Percentiles rank a stretch among this genome's conserved stretches.
These are phyloP conservation scores for Colletotrichum sp. DNA, from an alignment of 2,329 filamentous ascomycete species.

Conservation along the genomic window DNA sequence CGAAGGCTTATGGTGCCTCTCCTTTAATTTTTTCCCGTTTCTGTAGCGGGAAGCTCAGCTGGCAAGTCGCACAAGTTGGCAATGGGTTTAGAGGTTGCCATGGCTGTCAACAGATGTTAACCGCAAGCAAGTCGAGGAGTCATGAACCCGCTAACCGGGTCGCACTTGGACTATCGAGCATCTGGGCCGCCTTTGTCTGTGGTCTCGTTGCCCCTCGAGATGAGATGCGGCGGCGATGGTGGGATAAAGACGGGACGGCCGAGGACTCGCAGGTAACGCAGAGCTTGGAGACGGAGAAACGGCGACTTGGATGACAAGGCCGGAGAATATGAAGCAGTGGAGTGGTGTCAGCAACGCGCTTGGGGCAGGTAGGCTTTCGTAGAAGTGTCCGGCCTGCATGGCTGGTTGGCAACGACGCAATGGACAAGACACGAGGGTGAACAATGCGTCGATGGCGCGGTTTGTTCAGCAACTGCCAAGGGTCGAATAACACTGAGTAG, in stretches of 20 bases:
- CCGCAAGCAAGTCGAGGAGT: not conserved
- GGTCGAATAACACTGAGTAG: not conserved
- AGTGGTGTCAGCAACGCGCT: not conserved
- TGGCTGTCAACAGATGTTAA: not conserved
- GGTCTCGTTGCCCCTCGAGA: not conserved
- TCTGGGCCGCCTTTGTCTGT: constrained; percentile 1
- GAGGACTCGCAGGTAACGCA: not conserved
- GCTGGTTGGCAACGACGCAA: not conserved
- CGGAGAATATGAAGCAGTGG: not conserved
- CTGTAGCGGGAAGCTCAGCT: constrained; percentile 4
- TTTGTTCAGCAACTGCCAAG: not conserved
- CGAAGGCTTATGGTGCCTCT: not conserved
- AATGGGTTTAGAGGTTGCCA: not conserved
- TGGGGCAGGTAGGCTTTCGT: not conserved
- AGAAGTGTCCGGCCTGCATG: not conserved
- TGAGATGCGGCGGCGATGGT: not conserved
- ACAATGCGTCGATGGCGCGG: not conserved
- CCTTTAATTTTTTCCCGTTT: constrained; percentile 3
- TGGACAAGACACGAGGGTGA: not conserved
- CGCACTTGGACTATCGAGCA: not conserved
- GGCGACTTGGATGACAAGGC: not conserved
- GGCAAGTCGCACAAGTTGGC: not conserved
- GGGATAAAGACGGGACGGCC: not conserved
- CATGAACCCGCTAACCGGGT: not conserved
- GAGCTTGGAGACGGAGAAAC: not conserved